Base-by-base conservation (phyloP, 345 rosid species). In the Cochlearia excelsa region DNA sequence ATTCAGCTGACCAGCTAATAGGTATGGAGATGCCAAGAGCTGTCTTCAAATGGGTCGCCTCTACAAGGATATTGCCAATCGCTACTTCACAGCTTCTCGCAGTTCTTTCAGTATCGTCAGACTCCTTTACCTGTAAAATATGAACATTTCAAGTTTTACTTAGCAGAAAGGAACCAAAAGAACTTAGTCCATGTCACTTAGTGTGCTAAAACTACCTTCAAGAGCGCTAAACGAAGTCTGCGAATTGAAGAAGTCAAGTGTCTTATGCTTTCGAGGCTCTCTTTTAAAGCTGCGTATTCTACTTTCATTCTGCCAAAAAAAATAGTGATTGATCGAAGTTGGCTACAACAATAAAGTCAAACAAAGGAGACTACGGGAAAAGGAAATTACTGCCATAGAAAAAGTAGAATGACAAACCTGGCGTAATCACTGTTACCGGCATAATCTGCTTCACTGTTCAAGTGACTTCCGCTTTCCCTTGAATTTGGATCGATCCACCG, bases 21-120 rank as follows among this genome's bases (percentile, higher is more conserved):
- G 97, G 99, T 42, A 89, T 77, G 61, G 87, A 80, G 78, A 88
- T 87, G 34, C 97, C 85, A 3, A 94, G 82, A 27, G 99, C 97
- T 52, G 88, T 90, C 83, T 83, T 94, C 72, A 94, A 71, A 62
- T 82, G 88, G 63, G 74, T 77, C 59, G 95, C 97, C 68, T 90
- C 97, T 0, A 73, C 63, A 61, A 86, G 70, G 42, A 85, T 86
- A 50, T 80, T 79, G 34, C 76, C 72, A 55, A 89, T 76, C 45
- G 78, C 70, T 65, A 81, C 78, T 43, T 65, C 72, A 37, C 68
- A 30, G 48, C 76, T 70, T 30, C 52, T 30, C 23, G 39, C 61
- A 10, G 67, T 61, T 59, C 47, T 77, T 57, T 78, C 87, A 23
- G 63, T 59, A 26, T 66, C 16, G 64, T 61, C 51, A 0, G 73